Percentiles rank a stretch among this genome's conserved stretches.
Evolutionary conservation across 2,329 filamentous ascomycete genomes (phyloP).

Genomic region (Pseudocercospora crystallina): DNA sequence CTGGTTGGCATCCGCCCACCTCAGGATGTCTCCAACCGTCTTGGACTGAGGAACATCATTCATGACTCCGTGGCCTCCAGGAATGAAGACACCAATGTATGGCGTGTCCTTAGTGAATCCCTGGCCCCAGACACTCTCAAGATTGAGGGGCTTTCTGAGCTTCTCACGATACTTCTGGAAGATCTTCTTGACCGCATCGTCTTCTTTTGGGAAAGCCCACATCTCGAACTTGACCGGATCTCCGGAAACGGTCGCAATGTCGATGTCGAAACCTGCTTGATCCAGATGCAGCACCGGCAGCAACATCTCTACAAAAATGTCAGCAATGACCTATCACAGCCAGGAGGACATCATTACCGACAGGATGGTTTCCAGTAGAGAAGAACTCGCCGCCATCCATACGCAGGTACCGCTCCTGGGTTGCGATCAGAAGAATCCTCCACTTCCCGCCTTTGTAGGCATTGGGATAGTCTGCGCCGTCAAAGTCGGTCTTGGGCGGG

Average conservation of each 20-base stretch:
- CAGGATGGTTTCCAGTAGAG: slow-evolving; percentile 25
- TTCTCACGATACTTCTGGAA: slow-evolving; percentile 23
- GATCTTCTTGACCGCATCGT: slow-evolving; percentile 21
- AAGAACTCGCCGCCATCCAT: slow-evolving; percentile 25
- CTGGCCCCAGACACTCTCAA: slow-evolving; percentile 20
- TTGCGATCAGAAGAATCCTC: too few relatives aligned
- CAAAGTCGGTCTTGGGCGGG: slow-evolving; percentile 24
- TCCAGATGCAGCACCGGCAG: slow-evolving; percentile 24
- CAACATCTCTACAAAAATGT: slow-evolving; percentile 8
- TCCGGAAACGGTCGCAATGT: slow-evolving; percentile 24
- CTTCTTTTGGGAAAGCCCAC: slow-evolving; percentile 24
- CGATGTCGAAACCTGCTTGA: slow-evolving; percentile 22
- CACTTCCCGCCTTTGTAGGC: slow-evolving; percentile 14
- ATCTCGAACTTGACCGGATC: slow-evolving; percentile 25
- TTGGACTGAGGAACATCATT: slow-evolving; percentile 22
- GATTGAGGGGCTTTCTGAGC: slow-evolving; percentile 17
- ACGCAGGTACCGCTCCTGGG: slow-evolving; percentile 22
- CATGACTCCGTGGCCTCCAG: slow-evolving; percentile 22
- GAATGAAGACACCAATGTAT: slow-evolving; percentile 23
- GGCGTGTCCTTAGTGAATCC: slow-evolving; percentile 24
- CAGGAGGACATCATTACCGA: slow-evolving; percentile 3
- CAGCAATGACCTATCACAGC: neutral
- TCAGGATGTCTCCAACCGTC: slow-evolving; percentile 19
- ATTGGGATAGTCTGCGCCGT: slow-evolving; percentile 23
- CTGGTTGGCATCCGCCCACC: slow-evolving; percentile 22